Evolutionary conservation across 1,284 basidiomycete genomes (phyloP), one percentile per base, ranked within the genome.

Genomic region (Ceratorhiza oryzae-sativae): DNA sequence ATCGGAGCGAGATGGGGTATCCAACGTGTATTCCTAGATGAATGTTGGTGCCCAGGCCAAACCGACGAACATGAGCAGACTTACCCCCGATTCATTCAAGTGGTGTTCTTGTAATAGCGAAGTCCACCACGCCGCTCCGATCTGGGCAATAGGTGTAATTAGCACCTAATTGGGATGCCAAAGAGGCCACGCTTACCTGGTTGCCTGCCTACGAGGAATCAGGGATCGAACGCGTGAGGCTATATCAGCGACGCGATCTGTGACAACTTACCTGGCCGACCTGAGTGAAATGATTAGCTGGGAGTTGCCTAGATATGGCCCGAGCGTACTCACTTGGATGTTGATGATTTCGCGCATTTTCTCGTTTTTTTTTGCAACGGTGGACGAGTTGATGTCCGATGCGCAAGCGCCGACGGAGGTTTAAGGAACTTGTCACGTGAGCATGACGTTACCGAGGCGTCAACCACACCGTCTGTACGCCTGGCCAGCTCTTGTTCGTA

Each of bases 91-190:
- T 20, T 85, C 80, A 77, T 92, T 86, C 42, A 94, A 82, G 0
- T 91, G 91, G 80, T 94, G 91, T 81, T 94, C 91, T 12, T 87
- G 87, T n/a, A 94, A 83, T 60, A 93, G 83, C 85, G 88, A 87
- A 74, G 86, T 83, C 91, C 91, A 93, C 77, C 93, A 93, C 55
- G 83, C 83, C 78, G 91, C 90, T 63, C 91, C 91, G 46, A 91
- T 48, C 49, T 85, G 75, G 76, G 42, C 20, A 49, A 71, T 23
- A 53, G 45, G 4, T 9, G 5, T 25, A 36, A 34, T 63, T 55
- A 51, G 59, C 25, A 34, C 32, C 18, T 39, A 56, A 68, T 72
- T 13, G 20, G 13, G n/a, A 53, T 48, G 12, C 10, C 65, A 30
- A 63, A 32, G 34, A 65, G 36, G n/a, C n/a, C 13, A 39, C 6